A percentile compares a stretch with the other conserved stretches of the same genome.
phyloP scores from a whole-genome alignment of 176 grass and related monocot genomes.

The Ensete glaucum region DNA sequence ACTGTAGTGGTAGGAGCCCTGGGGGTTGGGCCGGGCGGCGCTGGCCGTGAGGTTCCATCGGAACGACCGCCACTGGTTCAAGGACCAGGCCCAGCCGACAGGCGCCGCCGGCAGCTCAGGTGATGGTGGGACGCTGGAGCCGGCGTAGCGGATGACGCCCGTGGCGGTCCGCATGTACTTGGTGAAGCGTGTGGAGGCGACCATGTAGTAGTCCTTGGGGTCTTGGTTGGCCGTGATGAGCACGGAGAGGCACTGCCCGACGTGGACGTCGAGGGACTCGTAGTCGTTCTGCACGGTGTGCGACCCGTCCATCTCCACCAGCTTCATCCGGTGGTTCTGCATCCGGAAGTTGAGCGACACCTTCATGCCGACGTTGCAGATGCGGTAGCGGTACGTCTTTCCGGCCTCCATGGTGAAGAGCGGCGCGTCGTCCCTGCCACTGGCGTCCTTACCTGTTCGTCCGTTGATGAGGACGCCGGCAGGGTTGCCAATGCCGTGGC shows the following conservation, averaged over 20 bases:
- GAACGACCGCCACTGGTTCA: conserved; percentile 1
- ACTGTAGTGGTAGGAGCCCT: conserved; percentile 6
- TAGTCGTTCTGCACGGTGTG: conserved; percentile 7
- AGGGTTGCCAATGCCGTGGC: not conserved
- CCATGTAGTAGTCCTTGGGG: not conserved
- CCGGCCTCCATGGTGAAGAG: not conserved
- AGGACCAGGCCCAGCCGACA: conserved; percentile 8
- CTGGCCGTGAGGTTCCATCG: conserved; percentile 1
- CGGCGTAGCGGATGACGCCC: not conserved
- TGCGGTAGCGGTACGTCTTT: not conserved
- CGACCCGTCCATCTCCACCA: conserved; percentile 10
- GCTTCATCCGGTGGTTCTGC: not conserved
- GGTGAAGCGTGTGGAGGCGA: conserved; percentile 1
- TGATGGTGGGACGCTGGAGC: not conserved
- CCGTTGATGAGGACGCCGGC: conserved; percentile 6
- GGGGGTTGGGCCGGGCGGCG: not conserved
- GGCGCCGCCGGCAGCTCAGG: not conserved
- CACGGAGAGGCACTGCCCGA: conserved; percentile 8
- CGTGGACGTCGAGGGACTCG: conserved; percentile 4
- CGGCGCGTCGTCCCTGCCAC: not conserved
- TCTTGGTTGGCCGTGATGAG: not conserved
- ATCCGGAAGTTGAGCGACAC: conserved; percentile 4
- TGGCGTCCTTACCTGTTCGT: not conserved
- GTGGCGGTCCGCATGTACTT: not conserved
- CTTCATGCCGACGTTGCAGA: conserved; percentile 7